These are phyloP conservation scores for Avena insularis DNA, from an alignment of 176 grass and related monocot genomes.

Conservation along the genomic window DNA sequence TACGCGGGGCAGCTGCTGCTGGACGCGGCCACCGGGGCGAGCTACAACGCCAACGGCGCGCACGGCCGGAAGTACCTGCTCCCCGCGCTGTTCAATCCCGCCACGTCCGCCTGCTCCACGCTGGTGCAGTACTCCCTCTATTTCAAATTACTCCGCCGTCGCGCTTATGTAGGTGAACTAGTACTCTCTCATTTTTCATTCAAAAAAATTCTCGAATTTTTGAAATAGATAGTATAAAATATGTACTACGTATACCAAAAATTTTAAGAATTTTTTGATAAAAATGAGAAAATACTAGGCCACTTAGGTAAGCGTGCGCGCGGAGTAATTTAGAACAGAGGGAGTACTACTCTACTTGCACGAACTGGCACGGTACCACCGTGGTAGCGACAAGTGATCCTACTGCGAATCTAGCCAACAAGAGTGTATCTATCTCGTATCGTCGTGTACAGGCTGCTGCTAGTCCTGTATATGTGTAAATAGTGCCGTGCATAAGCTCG, in stretches of 20 bases:
- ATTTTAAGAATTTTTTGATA: too few relatives aligned
- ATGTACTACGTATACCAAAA: too few relatives aligned
- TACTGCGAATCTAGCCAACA: neutral
- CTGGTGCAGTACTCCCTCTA: neutral
- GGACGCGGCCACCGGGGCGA: slow-evolving; percentile 44
- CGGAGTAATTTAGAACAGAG: too few relatives aligned
- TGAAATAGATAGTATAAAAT: too few relatives aligned
- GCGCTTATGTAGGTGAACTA: too few relatives aligned
- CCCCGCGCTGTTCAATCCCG: slow-evolving; percentile 58
- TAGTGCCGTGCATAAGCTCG: neutral
- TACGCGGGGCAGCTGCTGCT: slow-evolving; percentile 45
- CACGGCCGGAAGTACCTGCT: slow-evolving; percentile 62
- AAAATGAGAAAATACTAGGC: too few relatives aligned
- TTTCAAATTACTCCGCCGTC: too few relatives aligned
- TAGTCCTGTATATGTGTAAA: neutral
- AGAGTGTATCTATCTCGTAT: neutral
- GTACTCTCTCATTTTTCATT: too few relatives aligned
- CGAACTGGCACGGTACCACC: too few relatives aligned
- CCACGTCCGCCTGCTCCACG: slow-evolving; percentile 38
- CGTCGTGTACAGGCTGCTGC: neutral
- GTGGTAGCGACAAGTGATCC: neutral
- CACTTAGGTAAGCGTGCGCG: too few relatives aligned
- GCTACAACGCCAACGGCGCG: slow-evolving; percentile 61
- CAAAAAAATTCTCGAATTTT: too few relatives aligned
- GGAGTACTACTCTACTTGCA: too few relatives aligned